Evolutionary conservation across 2,329 filamentous ascomycete species (phyloP), one percentile per base, ranked within the genome.

Genomic region (Botryotinia globosa): DNA sequence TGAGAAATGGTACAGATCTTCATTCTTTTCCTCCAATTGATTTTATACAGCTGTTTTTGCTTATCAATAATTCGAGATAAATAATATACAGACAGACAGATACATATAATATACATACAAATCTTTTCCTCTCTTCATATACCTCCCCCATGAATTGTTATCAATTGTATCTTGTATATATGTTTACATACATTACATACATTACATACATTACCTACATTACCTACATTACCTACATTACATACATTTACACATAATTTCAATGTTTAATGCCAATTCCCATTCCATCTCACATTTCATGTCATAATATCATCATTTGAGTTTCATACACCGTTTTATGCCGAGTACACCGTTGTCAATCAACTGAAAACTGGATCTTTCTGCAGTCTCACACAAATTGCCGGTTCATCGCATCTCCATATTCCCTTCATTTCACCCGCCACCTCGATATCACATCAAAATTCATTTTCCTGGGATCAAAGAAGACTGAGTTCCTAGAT

Each of bases 341-440:
- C 51, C n/a, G 16, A 56, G 59, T n/a, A 42, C 64, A 67, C 45
- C 45, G 45, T 67, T 39, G 51, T 42, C 12, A 54, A 54, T 66
- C 64, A 66, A 54, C 34, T 37, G 22, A 54, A 66, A 66, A 66
- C 45, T 66, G 64, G 64, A 66, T 48, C 64, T 67, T 42, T n/a
- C 64, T 54, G 64, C 64, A 54, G 44, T 39, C 34, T 62, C 64
- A 39, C 64, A 39, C 64, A 32, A 51, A 16, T 34, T 63, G n/a
- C 18, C 37, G 9, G 42, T 45, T 39, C 45, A 54, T 67, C 48
- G 25, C 65, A 67, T 56, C 34, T 56, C 45, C 48, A 54, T 67
- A 16, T 37, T 63, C 61, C 29, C 39, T 32, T n/a, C 65, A 67
- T 67, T 32, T 56, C 48, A 67, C 65, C 65, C 65, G 65, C 65